Conservation (phyloP, 2,329 filamentous ascomycete species). For the Fusarium sp. region DNA sequence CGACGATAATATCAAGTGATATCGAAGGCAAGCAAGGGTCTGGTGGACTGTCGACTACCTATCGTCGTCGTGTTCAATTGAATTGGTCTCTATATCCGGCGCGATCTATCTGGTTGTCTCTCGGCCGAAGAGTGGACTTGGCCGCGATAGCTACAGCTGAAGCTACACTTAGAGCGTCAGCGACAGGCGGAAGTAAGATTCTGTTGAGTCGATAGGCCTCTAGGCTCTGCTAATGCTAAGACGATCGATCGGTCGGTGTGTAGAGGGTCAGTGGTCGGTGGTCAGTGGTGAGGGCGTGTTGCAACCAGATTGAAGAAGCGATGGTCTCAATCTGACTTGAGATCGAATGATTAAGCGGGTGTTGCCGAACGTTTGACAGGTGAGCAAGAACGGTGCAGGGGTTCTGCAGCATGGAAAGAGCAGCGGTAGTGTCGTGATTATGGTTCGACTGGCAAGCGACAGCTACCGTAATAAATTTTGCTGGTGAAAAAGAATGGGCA, state of each 20-base stretch:
- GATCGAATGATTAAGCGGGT: constrained; percentile 49
- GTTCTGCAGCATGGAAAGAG: constrained; percentile 38
- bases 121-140: constrained; percentile 27
- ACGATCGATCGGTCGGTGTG: constrained; percentile 10
- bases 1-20: constrained; percentile 27
- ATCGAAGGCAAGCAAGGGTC: constrained; percentile 26
- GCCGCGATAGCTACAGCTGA: constrained; percentile 30
- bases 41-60: constrained; percentile 17
- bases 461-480: constrained; percentile 39
- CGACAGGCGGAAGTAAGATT: constrained; percentile 11
- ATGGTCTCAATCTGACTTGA: constrained; percentile 25
- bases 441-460: constrained; percentile 47
- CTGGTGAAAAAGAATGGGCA: constrained; percentile 37
- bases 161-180: constrained; percentile 14
- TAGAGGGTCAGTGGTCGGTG: constrained; percentile 18
- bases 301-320: constrained; percentile 18
- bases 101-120: constrained; percentile 22
- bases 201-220: constrained; percentile 19
- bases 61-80: constrained; percentile 11
- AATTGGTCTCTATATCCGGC: constrained; percentile 24
- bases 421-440: constrained; percentile 37
- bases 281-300: constrained; percentile 26
- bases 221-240: constrained; percentile 18
- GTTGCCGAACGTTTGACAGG: constrained; percentile 45
- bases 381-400: constrained; percentile 37